Evolutionary conservation across 176 grass and related monocot genomes (phyloP), one percentile per base, ranked within the genome.

Genomic region (Pontederia paniculata): DNA sequence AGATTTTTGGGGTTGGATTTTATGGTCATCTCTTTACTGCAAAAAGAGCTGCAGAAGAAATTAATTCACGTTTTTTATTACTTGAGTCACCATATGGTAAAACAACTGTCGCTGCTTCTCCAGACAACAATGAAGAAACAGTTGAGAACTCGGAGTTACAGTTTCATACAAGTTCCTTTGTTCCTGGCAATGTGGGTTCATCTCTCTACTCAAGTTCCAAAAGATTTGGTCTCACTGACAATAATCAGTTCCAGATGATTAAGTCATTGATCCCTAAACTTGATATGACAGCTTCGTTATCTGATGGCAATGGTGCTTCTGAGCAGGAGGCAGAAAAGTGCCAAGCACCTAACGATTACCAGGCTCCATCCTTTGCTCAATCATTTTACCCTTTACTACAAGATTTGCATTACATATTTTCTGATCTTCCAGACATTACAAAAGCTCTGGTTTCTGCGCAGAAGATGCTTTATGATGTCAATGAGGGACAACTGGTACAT

Each of bases 1-100:
- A 97, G 61, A 89, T 97, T 42, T 97, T 97, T 50, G 91, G 86
- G 45, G 75, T 90, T 18, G 86, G 91, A 7, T 90, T 89, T 77
- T 88, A 84, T 43, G 83, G 91, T 65, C 91, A 89, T 71, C 74
- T 97, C 8, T 78, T 90, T 72, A 74, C 91, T 68, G 86, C 91
- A 9, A 97, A 97, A 69, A 81, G 75, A 72, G 83, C 83, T 5
- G 91, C 91, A 8, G 86, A 87, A 58, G 77, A 90, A 65, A 71
- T 69, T 0, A 54, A 31, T 21, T 90, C 91, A 0, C 64, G 70
- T 58, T 97, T 97, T 73, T 68, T 97, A 23, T 59, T 90, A 77
- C 78, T 97, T 1, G 91, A 89, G 56, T 97, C 91, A 57, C 91
- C 91, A 0, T 90, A 97, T 76, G 86, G 81, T 50, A 81, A 72